These are phyloP conservation scores for Pleurostoma richardsiae DNA, from an alignment of 2,329 filamentous ascomycete genomes.

Conservation along the genomic window DNA sequence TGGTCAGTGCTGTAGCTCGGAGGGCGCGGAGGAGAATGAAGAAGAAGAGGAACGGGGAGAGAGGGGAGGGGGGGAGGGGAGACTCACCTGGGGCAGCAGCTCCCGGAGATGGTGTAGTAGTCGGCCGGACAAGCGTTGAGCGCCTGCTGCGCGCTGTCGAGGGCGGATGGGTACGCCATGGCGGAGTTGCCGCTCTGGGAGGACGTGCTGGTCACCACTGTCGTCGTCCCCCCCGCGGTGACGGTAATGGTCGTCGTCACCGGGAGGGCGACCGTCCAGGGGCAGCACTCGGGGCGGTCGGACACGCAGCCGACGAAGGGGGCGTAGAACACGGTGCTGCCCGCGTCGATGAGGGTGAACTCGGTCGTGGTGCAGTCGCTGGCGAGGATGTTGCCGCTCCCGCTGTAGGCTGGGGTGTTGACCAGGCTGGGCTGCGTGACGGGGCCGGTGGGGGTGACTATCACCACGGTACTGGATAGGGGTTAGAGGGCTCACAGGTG, in stretches of 20 bases:
- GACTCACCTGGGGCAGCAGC: constrained; percentile 18
- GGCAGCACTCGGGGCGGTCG: constrained; percentile 19
- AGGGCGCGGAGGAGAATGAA: too few relatives aligned
- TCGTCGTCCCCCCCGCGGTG: not conserved
- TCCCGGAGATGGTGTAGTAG: constrained; percentile 18
- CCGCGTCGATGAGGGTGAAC: constrained; percentile 19
- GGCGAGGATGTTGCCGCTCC: constrained; percentile 14
- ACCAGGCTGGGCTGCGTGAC: constrained; percentile 1
- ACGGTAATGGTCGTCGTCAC: constrained; percentile 4
- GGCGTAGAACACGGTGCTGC: constrained; percentile 17
- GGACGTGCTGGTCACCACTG: constrained; percentile 1
- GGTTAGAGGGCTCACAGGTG: not conserved
- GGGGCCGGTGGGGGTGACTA: constrained; percentile 1
- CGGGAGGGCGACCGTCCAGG: constrained; percentile 13
- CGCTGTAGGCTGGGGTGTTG: constrained; percentile 10
- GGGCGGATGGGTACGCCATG: constrained; percentile 12
- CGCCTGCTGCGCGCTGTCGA: constrained; percentile 3
- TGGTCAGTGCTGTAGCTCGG: too few relatives aligned
- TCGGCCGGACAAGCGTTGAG: constrained; percentile 15
- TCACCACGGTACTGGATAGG: not conserved
- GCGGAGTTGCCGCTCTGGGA: constrained; percentile 3
- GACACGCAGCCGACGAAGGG: constrained; percentile 17
- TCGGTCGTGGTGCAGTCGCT: constrained; percentile 14
- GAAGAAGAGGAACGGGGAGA: too few relatives aligned
- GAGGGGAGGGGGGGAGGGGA: too few relatives aligned